Percentiles rank a stretch among this genome's conserved stretches.
phyloP scores from a whole-genome alignment of 306 rosid species.

The Prunus davidiana region DNA sequence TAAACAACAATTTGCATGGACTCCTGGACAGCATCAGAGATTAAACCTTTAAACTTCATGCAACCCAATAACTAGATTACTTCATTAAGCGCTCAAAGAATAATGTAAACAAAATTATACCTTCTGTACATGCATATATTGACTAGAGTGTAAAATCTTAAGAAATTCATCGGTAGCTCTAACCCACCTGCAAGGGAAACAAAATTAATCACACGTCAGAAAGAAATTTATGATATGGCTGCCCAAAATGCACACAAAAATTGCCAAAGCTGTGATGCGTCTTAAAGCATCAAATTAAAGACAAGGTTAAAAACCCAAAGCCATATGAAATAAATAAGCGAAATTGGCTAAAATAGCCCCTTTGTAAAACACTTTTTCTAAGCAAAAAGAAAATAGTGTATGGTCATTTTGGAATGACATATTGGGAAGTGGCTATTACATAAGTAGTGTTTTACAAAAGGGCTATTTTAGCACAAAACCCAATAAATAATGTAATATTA shows the following conservation, averaged over 20 bases:
- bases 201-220: neutral
- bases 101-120: constrained; percentile 29
- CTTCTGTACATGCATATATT: constrained; percentile 63
- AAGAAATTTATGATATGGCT: neutral
- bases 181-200: constrained; percentile 76
- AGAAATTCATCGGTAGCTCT: constrained; percentile 71
- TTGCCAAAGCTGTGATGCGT: too few species aligned
- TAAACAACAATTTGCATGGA: neutral
- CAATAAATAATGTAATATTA: neutral
- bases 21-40: neutral
- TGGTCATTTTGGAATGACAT: too few species aligned
- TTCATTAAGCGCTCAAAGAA: neutral
- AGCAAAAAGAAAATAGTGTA: too few species aligned
- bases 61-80: neutral
- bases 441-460: too few species aligned
- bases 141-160: constrained; percentile 54
- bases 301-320: neutral
- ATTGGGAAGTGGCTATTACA: too few species aligned
- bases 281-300: neutral
- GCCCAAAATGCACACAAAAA: neutral
- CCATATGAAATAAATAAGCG: too few species aligned
- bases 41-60: neutral
- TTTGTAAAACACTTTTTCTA: too few species aligned
- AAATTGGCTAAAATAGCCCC: too few species aligned
- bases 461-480: too few species aligned